Conservation (phyloP, 306 rosid genomes). For the Quercus glauca region DNA sequence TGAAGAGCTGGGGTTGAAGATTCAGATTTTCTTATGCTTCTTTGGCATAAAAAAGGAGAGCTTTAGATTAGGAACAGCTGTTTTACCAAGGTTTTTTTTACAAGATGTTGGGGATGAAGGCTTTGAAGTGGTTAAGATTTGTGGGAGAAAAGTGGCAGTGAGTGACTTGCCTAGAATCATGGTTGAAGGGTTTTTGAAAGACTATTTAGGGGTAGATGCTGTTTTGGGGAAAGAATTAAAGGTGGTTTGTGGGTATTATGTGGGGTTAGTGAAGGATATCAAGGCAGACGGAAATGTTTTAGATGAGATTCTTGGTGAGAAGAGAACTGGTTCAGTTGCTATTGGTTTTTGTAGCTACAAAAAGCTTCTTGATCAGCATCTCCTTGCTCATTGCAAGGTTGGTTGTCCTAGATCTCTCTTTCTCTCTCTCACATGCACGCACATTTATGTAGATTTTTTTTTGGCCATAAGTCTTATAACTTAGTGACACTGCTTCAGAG, state of each 20-base stretch:
- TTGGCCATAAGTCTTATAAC: too few species aligned
- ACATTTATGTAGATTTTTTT: too few species aligned
- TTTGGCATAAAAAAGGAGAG: conserved; percentile 45
- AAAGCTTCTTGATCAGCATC: conserved; percentile 29
- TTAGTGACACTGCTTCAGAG: too few species aligned
- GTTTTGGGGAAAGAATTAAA: conserved; percentile 58
- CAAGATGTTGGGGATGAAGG: conserved; percentile 61
- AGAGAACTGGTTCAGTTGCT: not conserved
- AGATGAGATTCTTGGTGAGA: conserved; percentile 14
- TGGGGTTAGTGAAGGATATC: conserved; percentile 49
- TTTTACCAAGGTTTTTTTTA: conserved; percentile 62
- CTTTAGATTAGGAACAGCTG: conserved; percentile 51
- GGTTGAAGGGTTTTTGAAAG: conserved; percentile 63
- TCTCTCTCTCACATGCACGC: too few species aligned
- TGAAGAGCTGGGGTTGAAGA: conserved; percentile 43
- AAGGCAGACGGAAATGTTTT: not conserved
- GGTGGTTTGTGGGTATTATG: conserved; percentile 49
- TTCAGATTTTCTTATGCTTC: conserved; percentile 62
- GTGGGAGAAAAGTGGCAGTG: conserved; percentile 41
- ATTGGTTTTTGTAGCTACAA: conserved; percentile 35
- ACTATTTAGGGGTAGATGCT: conserved; percentile 49
- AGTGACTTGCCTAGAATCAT: conserved; percentile 61
- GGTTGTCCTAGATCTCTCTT: not conserved
- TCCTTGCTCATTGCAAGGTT: conserved; percentile 55
- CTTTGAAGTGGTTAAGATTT: conserved; percentile 48